Conservation (phyloP, 257 asterid genomes). For the Linaria vulgaris region DNA sequence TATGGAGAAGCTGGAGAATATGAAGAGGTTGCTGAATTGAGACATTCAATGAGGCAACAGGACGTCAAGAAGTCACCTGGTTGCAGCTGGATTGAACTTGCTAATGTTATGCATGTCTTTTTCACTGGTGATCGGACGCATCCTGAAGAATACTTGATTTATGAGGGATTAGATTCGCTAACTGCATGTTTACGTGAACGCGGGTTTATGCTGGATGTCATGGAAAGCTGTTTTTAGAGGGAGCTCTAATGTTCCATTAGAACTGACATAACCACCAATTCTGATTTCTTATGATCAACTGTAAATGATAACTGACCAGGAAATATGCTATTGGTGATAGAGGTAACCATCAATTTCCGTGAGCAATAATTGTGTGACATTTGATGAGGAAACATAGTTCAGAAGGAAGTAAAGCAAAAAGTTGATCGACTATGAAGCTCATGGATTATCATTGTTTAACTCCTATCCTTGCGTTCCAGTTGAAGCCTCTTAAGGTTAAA, state of each 20-base stretch:
- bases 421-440: conserved; percentile 26
- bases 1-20: conserved; percentile 75
- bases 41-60: conserved; percentile 66
- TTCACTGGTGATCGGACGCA: conserved; percentile 53
- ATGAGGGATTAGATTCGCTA: conserved; percentile 55
- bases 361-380: no score
- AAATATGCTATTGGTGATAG: neutral
- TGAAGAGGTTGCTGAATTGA: conserved; percentile 65
- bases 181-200: conserved; percentile 51
- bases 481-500: conserved; percentile 45
- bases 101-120: conserved; percentile 62
- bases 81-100: conserved; percentile 85
- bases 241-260: neutral
- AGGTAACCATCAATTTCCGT: no score
- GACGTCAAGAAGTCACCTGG: conserved; percentile 85
- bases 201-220: conserved; percentile 34
- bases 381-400: neutral
- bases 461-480: conserved; percentile 43
- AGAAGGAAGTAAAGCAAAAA: neutral
- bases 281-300: neutral
- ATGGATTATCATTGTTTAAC: conserved; percentile 34
- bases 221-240: conserved; percentile 41
- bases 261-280: neutral
- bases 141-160: conserved; percentile 47
- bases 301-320: neutral